phyloP scores from a whole-genome alignment of 2,329 filamentous ascomycete genomes.

The Fusarium poae region DNA sequence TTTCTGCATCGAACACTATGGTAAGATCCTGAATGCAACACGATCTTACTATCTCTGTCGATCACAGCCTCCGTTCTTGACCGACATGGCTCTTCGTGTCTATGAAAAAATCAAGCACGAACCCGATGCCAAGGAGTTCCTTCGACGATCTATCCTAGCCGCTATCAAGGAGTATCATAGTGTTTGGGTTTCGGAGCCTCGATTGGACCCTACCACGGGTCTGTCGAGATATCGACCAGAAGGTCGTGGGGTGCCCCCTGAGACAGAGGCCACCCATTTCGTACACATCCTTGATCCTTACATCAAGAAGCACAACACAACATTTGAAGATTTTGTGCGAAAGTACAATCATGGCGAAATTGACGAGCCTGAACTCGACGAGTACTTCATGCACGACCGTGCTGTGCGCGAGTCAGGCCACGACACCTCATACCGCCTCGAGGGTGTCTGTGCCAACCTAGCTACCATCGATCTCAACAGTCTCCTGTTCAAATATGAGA shows the following conservation, averaged over 20 bases:
- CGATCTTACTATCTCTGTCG: conserved; percentile 94
- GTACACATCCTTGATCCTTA: conserved; percentile 86
- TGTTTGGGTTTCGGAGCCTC: conserved; percentile 85
- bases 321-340: conserved; percentile 84
- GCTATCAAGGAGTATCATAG: conserved; percentile 97
- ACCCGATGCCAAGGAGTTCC: conserved; percentile 82
- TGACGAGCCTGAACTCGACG: conserved; percentile 87
- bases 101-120: conserved; percentile 95
- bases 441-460: conserved; percentile 86
- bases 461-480: conserved; percentile 97
- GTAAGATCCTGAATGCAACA: conserved; percentile 97
- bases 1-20: conserved; percentile 98
- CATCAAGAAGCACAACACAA: conserved; percentile 84
- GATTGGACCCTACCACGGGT: conserved; percentile 81
- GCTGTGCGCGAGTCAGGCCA: conserved; percentile 97
- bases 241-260: conserved; percentile 87
- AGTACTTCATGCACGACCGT: conserved; percentile 96
- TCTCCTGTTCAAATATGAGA: conserved; percentile 95
- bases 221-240: conserved; percentile 88
- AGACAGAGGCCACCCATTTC: conserved; percentile 91
- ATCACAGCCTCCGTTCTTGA: conserved; percentile 96
- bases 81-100: conserved; percentile 94
- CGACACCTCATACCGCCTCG: conserved; percentile 94
- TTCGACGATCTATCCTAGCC: conserved; percentile 82
- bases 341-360: conserved; percentile 87